Conservation (phyloP, 495 filamentous ascomycete genomes). For the Haplographium delicatum region DNA sequence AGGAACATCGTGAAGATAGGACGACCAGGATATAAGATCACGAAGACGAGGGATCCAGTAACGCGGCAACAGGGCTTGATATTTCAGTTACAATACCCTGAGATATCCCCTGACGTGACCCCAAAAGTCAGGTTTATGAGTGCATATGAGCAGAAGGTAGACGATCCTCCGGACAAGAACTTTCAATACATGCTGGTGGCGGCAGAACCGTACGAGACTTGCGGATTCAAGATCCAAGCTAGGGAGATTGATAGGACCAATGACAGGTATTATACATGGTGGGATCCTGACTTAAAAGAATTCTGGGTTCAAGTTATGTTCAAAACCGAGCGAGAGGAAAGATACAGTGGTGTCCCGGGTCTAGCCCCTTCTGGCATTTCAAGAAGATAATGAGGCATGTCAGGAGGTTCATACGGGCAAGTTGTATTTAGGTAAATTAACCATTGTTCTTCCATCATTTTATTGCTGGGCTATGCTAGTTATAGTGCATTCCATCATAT, state of each 20-base stretch:
- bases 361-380: constrained; percentile 68
- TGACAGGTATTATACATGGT: constrained; percentile 87
- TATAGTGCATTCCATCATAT: constrained; percentile 1
- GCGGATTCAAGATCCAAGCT: constrained; percentile 92
- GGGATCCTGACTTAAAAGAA: constrained; percentile 93
- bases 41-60: constrained; percentile 84
- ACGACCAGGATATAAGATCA: constrained; percentile 95
- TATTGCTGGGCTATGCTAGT: not conserved
- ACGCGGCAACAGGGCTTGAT: constrained; percentile 85
- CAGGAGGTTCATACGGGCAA: too few species aligned
- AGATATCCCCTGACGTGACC: constrained; percentile 69
- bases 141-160: constrained; percentile 91
- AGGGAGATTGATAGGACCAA: constrained; percentile 87
- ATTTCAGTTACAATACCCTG: constrained; percentile 94
- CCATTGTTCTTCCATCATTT: not conserved
- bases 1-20: constrained; percentile 97
- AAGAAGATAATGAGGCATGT: constrained; percentile 14
- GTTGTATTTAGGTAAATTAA: not conserved
- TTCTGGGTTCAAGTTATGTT: constrained; percentile 99
- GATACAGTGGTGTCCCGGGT: constrained; percentile 89
- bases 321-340: constrained; percentile 96
- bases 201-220: constrained; percentile 97
- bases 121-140: constrained; percentile 96
- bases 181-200: constrained; percentile 95
- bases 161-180: constrained; percentile 88